A percentile compares a stretch with the other conserved stretches of the same genome.
phyloP scores from a whole-genome alignment of 2,329 filamentous ascomycete species.

The Samsoniella hepiali region DNA sequence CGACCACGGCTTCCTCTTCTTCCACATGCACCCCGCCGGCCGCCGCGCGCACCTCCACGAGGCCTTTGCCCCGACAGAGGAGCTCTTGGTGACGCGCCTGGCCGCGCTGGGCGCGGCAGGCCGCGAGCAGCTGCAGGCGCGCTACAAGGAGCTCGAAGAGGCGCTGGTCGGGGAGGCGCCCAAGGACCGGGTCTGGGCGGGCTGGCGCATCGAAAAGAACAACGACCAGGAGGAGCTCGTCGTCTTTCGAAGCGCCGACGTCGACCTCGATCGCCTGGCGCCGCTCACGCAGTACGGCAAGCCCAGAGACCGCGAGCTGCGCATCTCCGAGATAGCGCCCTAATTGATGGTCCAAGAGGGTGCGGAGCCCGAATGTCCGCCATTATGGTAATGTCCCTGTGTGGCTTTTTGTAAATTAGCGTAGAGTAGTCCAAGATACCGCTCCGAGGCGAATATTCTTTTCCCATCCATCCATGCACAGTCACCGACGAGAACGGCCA shows the following conservation, averaged over 20 bases:
- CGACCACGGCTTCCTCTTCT: slow-evolving; percentile 34
- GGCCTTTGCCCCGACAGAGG: slow-evolving; percentile 25
- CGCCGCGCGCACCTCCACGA: slow-evolving; percentile 24
- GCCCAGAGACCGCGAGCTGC: slow-evolving; percentile 3
- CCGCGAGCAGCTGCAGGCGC: slow-evolving; percentile 32
- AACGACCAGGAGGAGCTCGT: slow-evolving; percentile 36
- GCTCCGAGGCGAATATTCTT: background rate
- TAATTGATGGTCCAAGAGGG: background rate
- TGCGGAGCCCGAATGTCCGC: background rate
- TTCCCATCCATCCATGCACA: background rate
- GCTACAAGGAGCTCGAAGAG: slow-evolving; percentile 33
- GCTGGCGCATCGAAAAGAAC: slow-evolving; percentile 42
- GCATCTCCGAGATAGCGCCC: slow-evolving; percentile 5
- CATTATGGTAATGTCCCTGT: background rate
- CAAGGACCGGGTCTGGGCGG: slow-evolving; percentile 35
- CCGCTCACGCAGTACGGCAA: slow-evolving; percentile 21
- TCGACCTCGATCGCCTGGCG: slow-evolving; percentile 33
- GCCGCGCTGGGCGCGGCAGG: slow-evolving; percentile 29
- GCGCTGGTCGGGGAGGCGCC: slow-evolving; percentile 30
- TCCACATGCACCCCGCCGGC: slow-evolving; percentile 39
- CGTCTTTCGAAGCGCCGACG: slow-evolving; percentile 38
- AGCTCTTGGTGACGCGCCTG: slow-evolving; percentile 37
- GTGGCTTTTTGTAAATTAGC: slow-evolving; percentile 5
- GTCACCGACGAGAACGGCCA: background rate
- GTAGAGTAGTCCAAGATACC: background rate